These are phyloP conservation scores for Clohesyomyces aquaticus DNA, from an alignment of 495 filamentous ascomycete species.

Conservation along the genomic window DNA sequence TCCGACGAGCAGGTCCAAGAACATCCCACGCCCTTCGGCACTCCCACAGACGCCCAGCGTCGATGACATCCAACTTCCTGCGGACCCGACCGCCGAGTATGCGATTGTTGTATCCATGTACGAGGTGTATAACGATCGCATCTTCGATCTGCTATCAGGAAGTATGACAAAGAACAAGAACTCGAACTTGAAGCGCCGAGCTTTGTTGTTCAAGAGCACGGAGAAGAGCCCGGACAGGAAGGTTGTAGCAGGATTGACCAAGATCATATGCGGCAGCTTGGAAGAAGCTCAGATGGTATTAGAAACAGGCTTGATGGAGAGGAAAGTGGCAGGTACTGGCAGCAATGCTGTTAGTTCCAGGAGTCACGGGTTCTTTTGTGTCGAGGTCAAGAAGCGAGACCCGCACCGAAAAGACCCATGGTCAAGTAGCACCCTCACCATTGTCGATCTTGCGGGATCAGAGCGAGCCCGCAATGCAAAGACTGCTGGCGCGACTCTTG, in stretches of 20 bases:
- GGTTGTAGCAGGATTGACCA: constrained; percentile 86
- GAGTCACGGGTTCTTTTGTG: constrained; percentile 94
- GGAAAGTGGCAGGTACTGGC: constrained; percentile 85
- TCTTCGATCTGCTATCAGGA: constrained; percentile 84
- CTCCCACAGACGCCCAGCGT: constrained; percentile 77
- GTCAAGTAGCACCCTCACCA: constrained; percentile 79
- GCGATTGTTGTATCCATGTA: constrained; percentile 95
- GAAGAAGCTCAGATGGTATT: constrained; percentile 88
- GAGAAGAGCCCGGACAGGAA: constrained; percentile 84
- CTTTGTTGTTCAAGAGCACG: constrained; percentile 84
- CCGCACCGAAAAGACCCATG: constrained; percentile 62
- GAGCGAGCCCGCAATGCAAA: constrained; percentile 92
- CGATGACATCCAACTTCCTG: constrained; percentile 63
- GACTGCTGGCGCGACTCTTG: constrained; percentile 87
- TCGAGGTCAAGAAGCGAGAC: constrained; percentile 86
- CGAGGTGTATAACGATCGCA: constrained; percentile 98
- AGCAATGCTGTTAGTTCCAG: constrained; percentile 86
- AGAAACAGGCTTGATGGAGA: constrained; percentile 84
- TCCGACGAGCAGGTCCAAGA: constrained; percentile 32
- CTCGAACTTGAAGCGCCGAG: constrained; percentile 64
- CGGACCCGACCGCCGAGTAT: constrained; percentile 78
- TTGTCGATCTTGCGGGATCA: constrained; percentile 90
- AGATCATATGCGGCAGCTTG: constrained; percentile 83
- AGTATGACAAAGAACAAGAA: constrained; percentile 47
- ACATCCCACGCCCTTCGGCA: constrained; percentile 56